phyloP scores from a whole-genome alignment of 2,329 filamentous ascomycete genomes.

The Fusarium nisikadoi region DNA sequence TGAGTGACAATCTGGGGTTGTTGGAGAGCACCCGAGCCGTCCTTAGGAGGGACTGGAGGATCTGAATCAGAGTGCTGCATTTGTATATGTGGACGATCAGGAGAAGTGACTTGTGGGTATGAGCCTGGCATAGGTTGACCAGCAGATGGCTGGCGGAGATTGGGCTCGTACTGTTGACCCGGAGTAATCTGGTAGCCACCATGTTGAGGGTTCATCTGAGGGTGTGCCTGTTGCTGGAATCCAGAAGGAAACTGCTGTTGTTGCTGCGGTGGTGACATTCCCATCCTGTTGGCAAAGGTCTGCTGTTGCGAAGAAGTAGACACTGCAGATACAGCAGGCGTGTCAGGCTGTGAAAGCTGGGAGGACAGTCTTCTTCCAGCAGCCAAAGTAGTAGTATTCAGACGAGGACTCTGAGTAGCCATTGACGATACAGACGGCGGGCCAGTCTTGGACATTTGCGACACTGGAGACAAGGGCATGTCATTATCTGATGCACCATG shows the following conservation, averaged over 20 bases:
- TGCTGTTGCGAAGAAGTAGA: slow-evolving; percentile 34
- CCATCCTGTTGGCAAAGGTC: slow-evolving; percentile 18
- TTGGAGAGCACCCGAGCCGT: slow-evolving; percentile 6
- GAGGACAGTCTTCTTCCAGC: slow-evolving; percentile 26
- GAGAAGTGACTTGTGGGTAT: slow-evolving; percentile 19
- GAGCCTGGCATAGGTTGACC: slow-evolving; percentile 21
- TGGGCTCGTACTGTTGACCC: slow-evolving; percentile 24
- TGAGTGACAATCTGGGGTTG: slow-evolving; percentile 17
- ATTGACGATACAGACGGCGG: slow-evolving; percentile 42
- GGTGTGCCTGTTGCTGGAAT: slow-evolving; percentile 1
- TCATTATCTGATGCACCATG: slow-evolving; percentile 11
- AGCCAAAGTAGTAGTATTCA: slow-evolving; percentile 20
- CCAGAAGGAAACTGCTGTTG: slow-evolving; percentile 21
- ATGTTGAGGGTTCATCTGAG: slow-evolving; percentile 5
- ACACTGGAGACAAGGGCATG: slow-evolving; percentile 40
- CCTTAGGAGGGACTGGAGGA: slow-evolving; percentile 28
- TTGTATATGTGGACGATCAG: slow-evolving; percentile 30
- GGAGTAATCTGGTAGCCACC: slow-evolving; percentile 20
- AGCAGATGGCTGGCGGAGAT: slow-evolving; percentile 6
- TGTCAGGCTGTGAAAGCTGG: slow-evolving; percentile 20
- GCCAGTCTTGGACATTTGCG: slow-evolving; percentile 37
- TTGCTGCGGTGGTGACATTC: slow-evolving; percentile 24
- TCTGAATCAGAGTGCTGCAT: slow-evolving; percentile 13
- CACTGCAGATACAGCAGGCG: slow-evolving; percentile 21
- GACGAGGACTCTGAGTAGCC: slow-evolving; percentile 41